Conservation (phyloP, 768 basidiomycete species). For the Boletus subcaerulescens region DNA sequence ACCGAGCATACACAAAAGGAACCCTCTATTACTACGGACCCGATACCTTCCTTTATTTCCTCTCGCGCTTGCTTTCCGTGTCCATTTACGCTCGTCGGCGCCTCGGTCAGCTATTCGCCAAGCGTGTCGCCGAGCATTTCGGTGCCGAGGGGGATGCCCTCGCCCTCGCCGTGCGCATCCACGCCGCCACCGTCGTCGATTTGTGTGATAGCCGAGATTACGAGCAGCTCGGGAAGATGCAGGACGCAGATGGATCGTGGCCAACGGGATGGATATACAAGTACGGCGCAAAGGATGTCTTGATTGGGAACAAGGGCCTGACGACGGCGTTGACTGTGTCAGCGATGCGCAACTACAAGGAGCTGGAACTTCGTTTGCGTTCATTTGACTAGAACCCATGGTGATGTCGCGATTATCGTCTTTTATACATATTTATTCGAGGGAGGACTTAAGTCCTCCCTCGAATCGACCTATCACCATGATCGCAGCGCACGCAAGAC, state of each 20-base stretch:
- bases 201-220: constrained; percentile 14
- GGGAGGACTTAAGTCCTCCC: too few species aligned
- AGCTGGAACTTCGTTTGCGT: constrained; percentile 9
- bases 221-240: constrained; percentile 16
- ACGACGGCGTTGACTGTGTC: constrained; percentile 22
- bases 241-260: constrained; percentile 22
- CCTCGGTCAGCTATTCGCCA: constrained; percentile 12
- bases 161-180: constrained; percentile 18
- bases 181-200: constrained; percentile 9
- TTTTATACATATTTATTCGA: background rate
- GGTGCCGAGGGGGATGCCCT: constrained; percentile 18
- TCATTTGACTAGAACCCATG: constrained; percentile 10
- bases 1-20: constrained; percentile 19
- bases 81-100: constrained; percentile 15
- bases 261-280: constrained; percentile 22
- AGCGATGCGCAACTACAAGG: constrained; percentile 13
- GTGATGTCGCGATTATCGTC: background rate
- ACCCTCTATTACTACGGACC: constrained; percentile 19
- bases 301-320: constrained; percentile 18
- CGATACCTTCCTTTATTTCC: constrained; percentile 21
- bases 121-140: constrained; percentile 15
- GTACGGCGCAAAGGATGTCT: background rate
- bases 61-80: constrained; percentile 18
- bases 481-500: too few species aligned
- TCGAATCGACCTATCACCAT: too few species aligned